Evolutionary conservation across 768 basidiomycete species (phyloP).

Genomic region (Mycena pura): DNA sequence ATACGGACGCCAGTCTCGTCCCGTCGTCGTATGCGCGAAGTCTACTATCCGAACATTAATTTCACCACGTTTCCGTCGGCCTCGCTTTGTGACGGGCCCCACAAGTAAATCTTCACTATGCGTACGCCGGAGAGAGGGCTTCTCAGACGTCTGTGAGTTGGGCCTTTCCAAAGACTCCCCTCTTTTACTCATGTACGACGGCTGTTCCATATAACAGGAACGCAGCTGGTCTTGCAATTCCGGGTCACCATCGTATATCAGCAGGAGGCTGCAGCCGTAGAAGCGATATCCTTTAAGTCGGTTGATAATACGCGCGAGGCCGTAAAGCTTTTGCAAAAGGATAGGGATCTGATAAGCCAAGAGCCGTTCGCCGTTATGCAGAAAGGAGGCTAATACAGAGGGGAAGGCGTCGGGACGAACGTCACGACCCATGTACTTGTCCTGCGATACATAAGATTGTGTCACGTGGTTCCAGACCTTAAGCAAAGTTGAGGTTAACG

Average conservation of each 20-base stretch:
- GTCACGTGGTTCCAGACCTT: conserved; percentile 93
- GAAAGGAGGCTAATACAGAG: conserved; percentile 80
- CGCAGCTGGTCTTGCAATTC: conserved; percentile 84
- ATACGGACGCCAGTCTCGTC: conserved; percentile 83
- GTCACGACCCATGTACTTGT: conserved; percentile 96
- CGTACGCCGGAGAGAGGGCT: conserved; percentile 67
- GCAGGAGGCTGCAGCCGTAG: conserved; percentile 94
- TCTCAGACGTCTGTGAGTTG: conserved; percentile 46
- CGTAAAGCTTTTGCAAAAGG: conserved; percentile 90
- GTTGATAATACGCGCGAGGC: conserved; percentile 89
- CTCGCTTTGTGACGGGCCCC: conserved; percentile 70
- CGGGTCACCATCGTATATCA: conserved; percentile 96
- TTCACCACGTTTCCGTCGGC: conserved; percentile 85
- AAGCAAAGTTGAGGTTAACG: conserved; percentile 9
- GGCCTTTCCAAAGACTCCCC: conserved; percentile 79
- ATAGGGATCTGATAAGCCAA: conserved; percentile 92
- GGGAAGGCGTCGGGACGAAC: conserved; percentile 87
- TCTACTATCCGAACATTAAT: conserved; percentile 96
- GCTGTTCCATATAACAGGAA: conserved; percentile 65
- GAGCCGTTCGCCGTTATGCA: conserved; percentile 82
- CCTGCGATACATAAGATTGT: conserved; percentile 87
- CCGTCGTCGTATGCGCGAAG: conserved; percentile 98
- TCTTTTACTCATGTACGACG: conserved; percentile 73
- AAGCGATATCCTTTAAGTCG: conserved; percentile 95
- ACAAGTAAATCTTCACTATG: conserved; percentile 82